Evolutionary conservation across 1,284 basidiomycete species (phyloP).

Genomic region (Calocybe gambosa): DNA sequence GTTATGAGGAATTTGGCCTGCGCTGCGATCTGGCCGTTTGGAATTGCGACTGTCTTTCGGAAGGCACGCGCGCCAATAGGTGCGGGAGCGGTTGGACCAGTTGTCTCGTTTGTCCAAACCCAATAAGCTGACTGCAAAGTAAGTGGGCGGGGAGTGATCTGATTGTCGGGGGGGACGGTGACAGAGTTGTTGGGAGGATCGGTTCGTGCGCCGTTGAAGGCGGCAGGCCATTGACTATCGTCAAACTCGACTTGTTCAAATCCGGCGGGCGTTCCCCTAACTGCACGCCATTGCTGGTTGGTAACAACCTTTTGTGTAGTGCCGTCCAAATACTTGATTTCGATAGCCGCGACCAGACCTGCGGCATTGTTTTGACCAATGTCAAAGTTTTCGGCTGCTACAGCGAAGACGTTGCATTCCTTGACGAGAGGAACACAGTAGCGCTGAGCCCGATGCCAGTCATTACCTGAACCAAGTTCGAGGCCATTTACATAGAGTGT

Average conservation of each 20-base stretch:
- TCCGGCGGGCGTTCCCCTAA: constrained; percentile 16
- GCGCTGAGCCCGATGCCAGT: constrained; percentile 13
- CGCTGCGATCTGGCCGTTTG: constrained; percentile 14
- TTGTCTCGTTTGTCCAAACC: constrained; percentile 24
- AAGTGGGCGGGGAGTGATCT: constrained; percentile 1
- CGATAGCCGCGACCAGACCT: constrained; percentile 20
- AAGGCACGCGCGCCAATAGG: constrained; percentile 23
- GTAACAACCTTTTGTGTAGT: constrained; percentile 23
- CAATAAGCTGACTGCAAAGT: constrained; percentile 14
- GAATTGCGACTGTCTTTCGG: constrained; percentile 20
- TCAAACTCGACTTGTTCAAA: constrained; percentile 22
- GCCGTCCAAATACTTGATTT: constrained; percentile 23
- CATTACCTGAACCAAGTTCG: constrained; percentile 15
- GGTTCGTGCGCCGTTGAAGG: constrained; percentile 18
- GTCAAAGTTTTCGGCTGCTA: constrained; percentile 17
- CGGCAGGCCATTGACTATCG: constrained; percentile 22
- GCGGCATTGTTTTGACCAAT: constrained; percentile 14
- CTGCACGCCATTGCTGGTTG: constrained; percentile 21
- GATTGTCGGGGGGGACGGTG: constrained; percentile 12
- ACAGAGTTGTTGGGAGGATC: constrained; percentile 15
- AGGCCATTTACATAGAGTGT: constrained; percentile 24
- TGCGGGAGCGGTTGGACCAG: constrained; percentile 10
- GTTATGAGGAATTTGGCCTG: constrained; percentile 19
- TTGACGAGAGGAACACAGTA: constrained; percentile 21
- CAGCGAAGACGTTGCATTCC: constrained; percentile 23